phyloP scores from a whole-genome alignment of 2,329 filamentous ascomycete genomes.

The Beauveria australis region DNA sequence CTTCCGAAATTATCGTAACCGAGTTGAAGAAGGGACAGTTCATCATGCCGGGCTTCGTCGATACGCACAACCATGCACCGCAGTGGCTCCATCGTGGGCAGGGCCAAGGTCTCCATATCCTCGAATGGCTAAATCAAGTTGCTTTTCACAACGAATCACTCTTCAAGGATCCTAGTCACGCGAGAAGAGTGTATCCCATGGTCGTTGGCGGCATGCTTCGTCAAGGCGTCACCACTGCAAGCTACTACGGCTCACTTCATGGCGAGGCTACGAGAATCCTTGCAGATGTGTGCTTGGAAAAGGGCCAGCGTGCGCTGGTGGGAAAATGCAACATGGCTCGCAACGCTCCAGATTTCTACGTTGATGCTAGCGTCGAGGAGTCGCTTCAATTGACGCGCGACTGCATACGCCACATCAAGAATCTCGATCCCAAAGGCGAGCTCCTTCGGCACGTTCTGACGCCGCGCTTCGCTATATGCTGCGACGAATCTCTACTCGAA shows the following conservation, averaged over 20 bases:
- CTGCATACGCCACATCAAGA: conserved; percentile 39
- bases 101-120: conserved; percentile 42
- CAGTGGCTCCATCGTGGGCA: conserved; percentile 42
- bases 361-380: conserved; percentile 35
- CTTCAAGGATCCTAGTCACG: conserved; percentile 47
- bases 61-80: conserved; percentile 63
- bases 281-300: conserved; percentile 42
- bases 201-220: conserved; percentile 50
- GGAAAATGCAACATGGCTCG: conserved; percentile 57
- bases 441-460: conserved; percentile 46
- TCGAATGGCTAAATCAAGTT: conserved; percentile 56
- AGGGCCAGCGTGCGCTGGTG: conserved; percentile 51
- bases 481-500: conserved; percentile 42
- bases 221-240: conserved; percentile 55
- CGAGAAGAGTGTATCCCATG: conserved; percentile 39
- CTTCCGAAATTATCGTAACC: conserved; percentile 9
- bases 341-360: conserved; percentile 46
- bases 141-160: conserved; percentile 58
- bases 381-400: conserved; percentile 41
- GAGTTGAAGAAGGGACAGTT: conserved; percentile 37
- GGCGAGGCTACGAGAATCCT: conserved; percentile 48
- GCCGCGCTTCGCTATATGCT: conserved; percentile 54
- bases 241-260: conserved; percentile 52
- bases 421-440: conserved; percentile 33
- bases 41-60: conserved; percentile 52